These are phyloP conservation scores for Porphyrellus cyaneotinctus DNA, from an alignment of 768 basidiomycete species.

Conservation along the genomic window DNA sequence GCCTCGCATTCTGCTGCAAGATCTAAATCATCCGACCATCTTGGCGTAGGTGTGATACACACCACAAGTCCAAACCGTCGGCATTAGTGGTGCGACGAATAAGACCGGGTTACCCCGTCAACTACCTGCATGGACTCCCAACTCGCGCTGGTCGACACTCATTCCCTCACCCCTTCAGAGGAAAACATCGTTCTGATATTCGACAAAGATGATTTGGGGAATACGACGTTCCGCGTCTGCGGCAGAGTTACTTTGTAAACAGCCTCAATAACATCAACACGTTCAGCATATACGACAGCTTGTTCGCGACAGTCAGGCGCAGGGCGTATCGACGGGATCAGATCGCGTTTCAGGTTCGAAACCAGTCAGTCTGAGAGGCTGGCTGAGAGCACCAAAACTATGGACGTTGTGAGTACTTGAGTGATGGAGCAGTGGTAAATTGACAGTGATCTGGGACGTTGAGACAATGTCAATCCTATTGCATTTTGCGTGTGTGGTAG, in stretches of 20 bases:
- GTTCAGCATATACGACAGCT: not conserved
- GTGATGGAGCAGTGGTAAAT: not conserved
- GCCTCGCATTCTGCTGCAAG: too few species aligned
- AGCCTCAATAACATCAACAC: slow-evolving; percentile 5
- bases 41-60: too few species aligned
- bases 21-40: too few species aligned
- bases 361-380: slow-evolving; percentile 8
- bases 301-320: slow-evolving; percentile 14
- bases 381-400: slow-evolving; percentile 10
- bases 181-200: slow-evolving; percentile 6
- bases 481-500: slow-evolving; percentile 2
- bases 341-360: slow-evolving; percentile 11
- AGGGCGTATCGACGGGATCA: slow-evolving; percentile 9
- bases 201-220: slow-evolving; percentile 11
- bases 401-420: slow-evolving; percentile 12
- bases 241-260: slow-evolving; percentile 7
- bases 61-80: not conserved
- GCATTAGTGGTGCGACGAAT: not conserved
- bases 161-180: not conserved
- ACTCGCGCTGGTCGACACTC: slow-evolving; percentile 14
- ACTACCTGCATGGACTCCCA: slow-evolving; percentile 12
- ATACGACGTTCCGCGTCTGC: slow-evolving; percentile 3
- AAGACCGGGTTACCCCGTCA: not conserved
- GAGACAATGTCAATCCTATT: slow-evolving; percentile 8
- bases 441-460: not conserved